These are phyloP conservation scores for Psilocybe tampanensis DNA, from an alignment of 768 basidiomycete species.

Conservation along the genomic window DNA sequence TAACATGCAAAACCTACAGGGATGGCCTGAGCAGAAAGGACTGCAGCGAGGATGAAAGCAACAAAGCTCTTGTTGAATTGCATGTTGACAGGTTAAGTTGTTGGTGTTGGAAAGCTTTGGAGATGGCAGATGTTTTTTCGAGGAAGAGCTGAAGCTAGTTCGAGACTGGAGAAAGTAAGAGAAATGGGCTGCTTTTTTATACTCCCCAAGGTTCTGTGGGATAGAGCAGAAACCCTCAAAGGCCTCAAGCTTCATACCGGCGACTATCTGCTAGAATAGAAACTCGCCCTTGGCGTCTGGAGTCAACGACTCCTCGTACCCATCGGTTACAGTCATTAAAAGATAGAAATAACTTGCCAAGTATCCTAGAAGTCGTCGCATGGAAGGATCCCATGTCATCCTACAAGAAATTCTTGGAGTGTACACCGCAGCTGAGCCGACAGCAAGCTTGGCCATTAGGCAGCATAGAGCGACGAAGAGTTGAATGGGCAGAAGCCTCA, in stretches of 20 bases:
- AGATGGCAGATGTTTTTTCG: neutral
- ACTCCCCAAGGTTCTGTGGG: conserved; percentile 4
- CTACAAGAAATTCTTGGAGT: neutral
- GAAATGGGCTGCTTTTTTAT: conserved; percentile 13
- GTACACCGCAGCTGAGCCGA: conserved; percentile 5
- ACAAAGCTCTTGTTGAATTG: conserved; percentile 38
- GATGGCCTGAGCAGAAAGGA: conserved; percentile 30
- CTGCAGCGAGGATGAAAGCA: conserved; percentile 33
- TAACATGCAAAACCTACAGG: conserved; percentile 24
- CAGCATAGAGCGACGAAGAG: neutral
- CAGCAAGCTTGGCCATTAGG: too few species aligned
- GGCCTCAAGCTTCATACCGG: neutral
- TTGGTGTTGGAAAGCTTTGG: neutral
- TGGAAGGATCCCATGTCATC: neutral
- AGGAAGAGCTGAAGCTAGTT: conserved; percentile 7
- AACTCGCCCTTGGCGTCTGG: conserved; percentile 18
- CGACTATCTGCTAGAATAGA: neutral
- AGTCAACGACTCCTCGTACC: neutral
- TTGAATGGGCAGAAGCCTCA: neutral
- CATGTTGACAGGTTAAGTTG: conserved; percentile 22
- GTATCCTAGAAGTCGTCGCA: neutral
- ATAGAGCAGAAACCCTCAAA: too few species aligned
- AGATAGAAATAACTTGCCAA: conserved; percentile 22
- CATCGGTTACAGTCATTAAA: conserved; percentile 5
- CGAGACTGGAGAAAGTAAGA: conserved; percentile 12